Base-by-base conservation (phyloP, 2,329 filamentous ascomycete species). In the Apiospora malaysiana region DNA sequence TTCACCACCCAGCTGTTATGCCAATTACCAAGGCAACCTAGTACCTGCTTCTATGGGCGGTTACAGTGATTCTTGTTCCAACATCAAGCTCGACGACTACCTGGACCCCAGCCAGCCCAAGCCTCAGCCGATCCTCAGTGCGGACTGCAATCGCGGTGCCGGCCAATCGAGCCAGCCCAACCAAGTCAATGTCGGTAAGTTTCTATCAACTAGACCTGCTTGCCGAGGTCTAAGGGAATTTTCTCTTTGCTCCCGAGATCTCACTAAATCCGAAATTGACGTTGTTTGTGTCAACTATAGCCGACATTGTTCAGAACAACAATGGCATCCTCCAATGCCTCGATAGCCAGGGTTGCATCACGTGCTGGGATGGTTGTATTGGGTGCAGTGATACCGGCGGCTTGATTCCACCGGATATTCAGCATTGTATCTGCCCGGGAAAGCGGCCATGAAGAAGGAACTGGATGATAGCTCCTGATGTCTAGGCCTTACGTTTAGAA, bases 1-100 rank as follows among this genome's bases (percentile, higher is more conserved):
- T 21, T 3, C 27, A 46, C 12, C 23, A 14, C n/a, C 12, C n/a
- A 49, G 67, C 4, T 68, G 67, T 46, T 68, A 49, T n/a, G 67
- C 32, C 67, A 68, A 68, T 27, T 47, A 49, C 67, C 12, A 51
- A 32, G 67, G 67, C 27, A 23, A 21, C 25, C 43, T 68, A 8
- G 8, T 12, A 9, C 45, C 67, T 27, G 23, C 43, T 10, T 23
- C 32, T 9, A 37, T 27, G 8, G 67, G 67, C 18, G n/a, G 42
- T 25, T 68, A 56, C 67, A 37, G 18, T 0, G 0, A 51, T 2
- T 14, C 67, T 0, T 68, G 67, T 21, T 16, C 42, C 21, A 68
- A 49, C 46, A 12, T 23, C 23, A 4, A 37, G 4, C 14, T 68
- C 25, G 67, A 14, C n/a, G 6, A 14, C 7, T 68, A 49, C 16